These are phyloP conservation scores for Fraxinus sp. DNA, from an alignment of 305 asterid species.

Conservation along the genomic window DNA sequence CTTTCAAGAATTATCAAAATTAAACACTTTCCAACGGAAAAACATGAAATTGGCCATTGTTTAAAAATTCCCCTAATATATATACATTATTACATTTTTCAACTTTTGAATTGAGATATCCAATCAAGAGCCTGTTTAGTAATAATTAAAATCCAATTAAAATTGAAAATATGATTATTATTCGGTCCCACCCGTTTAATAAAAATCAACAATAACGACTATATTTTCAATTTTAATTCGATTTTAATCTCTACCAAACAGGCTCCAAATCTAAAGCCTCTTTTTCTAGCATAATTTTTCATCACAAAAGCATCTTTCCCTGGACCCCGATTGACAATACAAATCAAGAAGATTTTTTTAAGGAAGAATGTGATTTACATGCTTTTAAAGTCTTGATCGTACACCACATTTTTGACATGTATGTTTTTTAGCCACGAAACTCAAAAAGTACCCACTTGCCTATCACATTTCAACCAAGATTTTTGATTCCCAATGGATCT, in stretches of 20 bases:
- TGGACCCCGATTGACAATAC: background rate
- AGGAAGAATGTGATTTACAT: background rate
- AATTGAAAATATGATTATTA: no score
- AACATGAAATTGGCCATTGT: no score
- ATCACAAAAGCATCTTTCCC: background rate
- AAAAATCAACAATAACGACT: no score
- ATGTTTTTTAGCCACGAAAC: background rate
- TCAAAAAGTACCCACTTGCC: background rate
- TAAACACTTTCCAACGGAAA: no score
- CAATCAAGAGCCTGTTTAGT: background rate
- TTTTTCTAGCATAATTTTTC: background rate
- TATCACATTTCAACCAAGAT: slow-evolving; percentile 3
- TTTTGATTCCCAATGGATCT: slow-evolving; percentile 41
- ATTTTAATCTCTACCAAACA: no score
- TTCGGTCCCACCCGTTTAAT: no score
- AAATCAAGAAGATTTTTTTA: background rate
- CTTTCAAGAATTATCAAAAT: no score
- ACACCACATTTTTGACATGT: background rate
- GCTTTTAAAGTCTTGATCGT: background rate
- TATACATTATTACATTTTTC: background rate
- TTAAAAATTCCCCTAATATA: no score
- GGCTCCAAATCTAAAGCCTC: no score
- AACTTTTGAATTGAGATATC: background rate
- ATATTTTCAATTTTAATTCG: no score
- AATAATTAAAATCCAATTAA: no score